A percentile compares a stretch with the other conserved stretches of the same genome.
Conservation (phyloP, 352 stramenopile genomes). For the Saprolegnia diclina region DNA sequence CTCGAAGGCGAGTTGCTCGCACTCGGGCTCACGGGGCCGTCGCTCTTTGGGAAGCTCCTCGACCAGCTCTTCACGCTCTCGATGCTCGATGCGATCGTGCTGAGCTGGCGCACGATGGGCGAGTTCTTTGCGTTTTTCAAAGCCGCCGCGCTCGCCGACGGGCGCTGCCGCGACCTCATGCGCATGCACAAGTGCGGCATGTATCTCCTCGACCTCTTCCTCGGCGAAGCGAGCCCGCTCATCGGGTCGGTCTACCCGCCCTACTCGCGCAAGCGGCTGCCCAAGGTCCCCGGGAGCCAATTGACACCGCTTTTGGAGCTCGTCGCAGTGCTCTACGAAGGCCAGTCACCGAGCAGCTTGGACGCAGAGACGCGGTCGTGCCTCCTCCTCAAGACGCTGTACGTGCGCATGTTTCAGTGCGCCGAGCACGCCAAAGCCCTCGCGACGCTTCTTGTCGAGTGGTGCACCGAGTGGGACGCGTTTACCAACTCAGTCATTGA, state of each 20-base stretch:
- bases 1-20: neutral
- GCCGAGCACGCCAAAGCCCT: conserved; percentile 21
- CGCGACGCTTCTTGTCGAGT: conserved; percentile 6
- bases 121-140: conserved; percentile 3
- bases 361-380: conserved; percentile 24
- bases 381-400: conserved; percentile 23
- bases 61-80: conserved; percentile 20
- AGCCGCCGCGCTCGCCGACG: neutral
- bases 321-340: conserved; percentile 7
- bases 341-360: conserved; percentile 3
- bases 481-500: conserved; percentile 19
- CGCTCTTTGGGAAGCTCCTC: conserved; percentile 14
- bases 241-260: conserved; percentile 19
- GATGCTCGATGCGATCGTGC: conserved; percentile 20
- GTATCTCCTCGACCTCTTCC: conserved; percentile 23
- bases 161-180: neutral
- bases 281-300: neutral
- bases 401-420: conserved; percentile 18
- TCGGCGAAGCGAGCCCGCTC: conserved; percentile 23
- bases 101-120: conserved; percentile 15
- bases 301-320: neutral
- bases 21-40: neutral
- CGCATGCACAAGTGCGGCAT: conserved; percentile 21
- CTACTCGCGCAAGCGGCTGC: conserved; percentile 23
- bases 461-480: conserved; percentile 24